Evolutionary conservation across 768 basidiomycete species (phyloP).

Genomic region (Ephemerocybe angulata): DNA sequence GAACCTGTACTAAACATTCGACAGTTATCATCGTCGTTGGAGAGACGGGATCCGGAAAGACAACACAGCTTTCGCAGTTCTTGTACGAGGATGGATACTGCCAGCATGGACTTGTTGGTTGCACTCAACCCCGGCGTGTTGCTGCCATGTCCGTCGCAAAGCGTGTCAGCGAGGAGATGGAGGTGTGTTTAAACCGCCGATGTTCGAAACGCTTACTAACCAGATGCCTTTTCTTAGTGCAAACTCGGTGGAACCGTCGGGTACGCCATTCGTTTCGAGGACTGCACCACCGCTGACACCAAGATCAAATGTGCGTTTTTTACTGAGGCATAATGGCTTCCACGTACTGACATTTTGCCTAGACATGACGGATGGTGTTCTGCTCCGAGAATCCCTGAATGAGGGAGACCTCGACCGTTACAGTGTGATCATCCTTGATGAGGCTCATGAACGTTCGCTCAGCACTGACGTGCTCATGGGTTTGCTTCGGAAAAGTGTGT

Average conservation of each 20-base stretch:
- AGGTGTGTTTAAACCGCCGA: constrained; percentile 48
- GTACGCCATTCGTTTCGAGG: constrained; percentile 98
- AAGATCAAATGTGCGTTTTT: constrained; percentile 86
- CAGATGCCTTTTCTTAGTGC: constrained; percentile 44
- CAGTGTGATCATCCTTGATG: constrained; percentile 96
- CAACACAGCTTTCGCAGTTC: constrained; percentile 93
- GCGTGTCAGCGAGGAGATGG: constrained; percentile 99
- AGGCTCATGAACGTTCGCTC: constrained; percentile 95
- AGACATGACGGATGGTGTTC: constrained; percentile 99
- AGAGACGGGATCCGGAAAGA: constrained; percentile 99
- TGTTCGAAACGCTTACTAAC: neutral
- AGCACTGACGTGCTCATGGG: constrained; percentile 99
- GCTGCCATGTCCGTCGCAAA: constrained; percentile 99
- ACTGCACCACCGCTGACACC: constrained; percentile 90
- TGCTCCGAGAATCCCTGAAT: constrained; percentile 96
- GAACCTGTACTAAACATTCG: constrained; percentile 3
- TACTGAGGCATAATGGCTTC: neutral
- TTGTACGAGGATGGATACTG: constrained; percentile 97
- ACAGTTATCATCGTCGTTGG: constrained; percentile 92
- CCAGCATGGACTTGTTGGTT: constrained; percentile 84
- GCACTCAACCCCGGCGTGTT: constrained; percentile 97
- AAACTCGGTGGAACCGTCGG: constrained; percentile 89
- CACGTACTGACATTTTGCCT: constrained; percentile 5
- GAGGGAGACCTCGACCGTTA: constrained; percentile 98
- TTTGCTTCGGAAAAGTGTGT: constrained; percentile 83